phyloP scores from a whole-genome alignment of 1,284 basidiomycete genomes.

The Boletus calvinii region DNA sequence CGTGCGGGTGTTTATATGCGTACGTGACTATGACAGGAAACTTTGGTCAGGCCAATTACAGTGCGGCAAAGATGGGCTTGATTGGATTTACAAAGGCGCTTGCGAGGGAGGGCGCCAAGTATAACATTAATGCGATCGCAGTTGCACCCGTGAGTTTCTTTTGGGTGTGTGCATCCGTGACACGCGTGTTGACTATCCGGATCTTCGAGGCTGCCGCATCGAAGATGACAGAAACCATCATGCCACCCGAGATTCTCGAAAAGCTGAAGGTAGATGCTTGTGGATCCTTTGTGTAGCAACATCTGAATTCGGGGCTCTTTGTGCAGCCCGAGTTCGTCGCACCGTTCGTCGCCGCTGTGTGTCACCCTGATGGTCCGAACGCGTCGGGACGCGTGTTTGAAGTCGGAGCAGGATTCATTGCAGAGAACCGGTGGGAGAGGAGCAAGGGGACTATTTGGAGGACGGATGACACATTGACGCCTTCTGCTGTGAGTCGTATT shows the following conservation, averaged over 20 bases:
- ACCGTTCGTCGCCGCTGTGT: slow-evolving; percentile 82
- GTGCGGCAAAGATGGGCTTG: slow-evolving; percentile 88
- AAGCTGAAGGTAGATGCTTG: slow-evolving; percentile 67
- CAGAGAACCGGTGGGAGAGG: slow-evolving; percentile 93
- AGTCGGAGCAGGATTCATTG: slow-evolving; percentile 91
- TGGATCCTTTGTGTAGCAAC: not conserved
- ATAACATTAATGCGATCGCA: slow-evolving; percentile 85
- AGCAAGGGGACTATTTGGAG: slow-evolving; percentile 88
- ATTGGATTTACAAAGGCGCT: slow-evolving; percentile 92
- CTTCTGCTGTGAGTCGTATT: slow-evolving; percentile 71
- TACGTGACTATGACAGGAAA: slow-evolving; percentile 59
- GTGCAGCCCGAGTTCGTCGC: slow-evolving; percentile 87
- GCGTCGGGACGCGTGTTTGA: slow-evolving; percentile 91
- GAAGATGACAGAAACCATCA: slow-evolving; percentile 91
- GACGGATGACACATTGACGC: slow-evolving; percentile 89
- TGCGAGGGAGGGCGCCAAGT: slow-evolving; percentile 88
- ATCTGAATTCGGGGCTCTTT: not conserved
- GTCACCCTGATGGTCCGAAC: slow-evolving; percentile 78
- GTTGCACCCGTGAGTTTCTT: slow-evolving; percentile 79
- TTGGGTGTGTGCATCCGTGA: not conserved
- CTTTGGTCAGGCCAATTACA: slow-evolving; percentile 96
- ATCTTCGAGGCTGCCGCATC: slow-evolving; percentile 81
- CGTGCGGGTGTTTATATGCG: not conserved
- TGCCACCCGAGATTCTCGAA: slow-evolving; percentile 96
- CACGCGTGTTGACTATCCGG: not conserved